Evolutionary conservation across 2,329 filamentous ascomycete species (phyloP).

Genomic region (Kalaharituber pfeilii): DNA sequence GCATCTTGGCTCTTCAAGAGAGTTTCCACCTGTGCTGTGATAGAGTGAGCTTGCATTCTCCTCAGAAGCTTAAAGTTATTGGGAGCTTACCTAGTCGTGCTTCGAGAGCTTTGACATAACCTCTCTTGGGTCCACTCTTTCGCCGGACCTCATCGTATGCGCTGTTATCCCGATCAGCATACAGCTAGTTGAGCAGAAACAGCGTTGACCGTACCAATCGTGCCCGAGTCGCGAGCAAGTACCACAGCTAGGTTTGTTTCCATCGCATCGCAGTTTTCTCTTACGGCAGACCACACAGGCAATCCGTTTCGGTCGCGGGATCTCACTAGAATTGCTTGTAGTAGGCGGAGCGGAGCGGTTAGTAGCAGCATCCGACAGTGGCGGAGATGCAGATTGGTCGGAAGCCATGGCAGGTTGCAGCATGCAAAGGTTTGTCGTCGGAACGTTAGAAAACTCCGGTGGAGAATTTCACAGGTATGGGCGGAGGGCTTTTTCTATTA

Average conservation of each 20-base stretch:
- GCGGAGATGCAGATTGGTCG: neutral
- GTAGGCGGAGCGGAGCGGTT: neutral
- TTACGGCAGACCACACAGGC: conserved; percentile 89
- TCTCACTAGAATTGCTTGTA: conserved; percentile 19
- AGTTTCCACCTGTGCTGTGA: conserved; percentile 75
- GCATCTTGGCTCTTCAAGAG: conserved; percentile 60
- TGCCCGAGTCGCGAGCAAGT: conserved; percentile 78
- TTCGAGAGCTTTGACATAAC: conserved; percentile 86
- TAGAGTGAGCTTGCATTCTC: conserved; percentile 4
- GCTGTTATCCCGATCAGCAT: conserved; percentile 17
- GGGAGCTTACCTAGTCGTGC: conserved; percentile 56
- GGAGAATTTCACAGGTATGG: too few relatives aligned
- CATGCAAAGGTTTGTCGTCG: neutral
- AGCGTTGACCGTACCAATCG: conserved; percentile 37
- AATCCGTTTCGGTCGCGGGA: conserved; percentile 75
- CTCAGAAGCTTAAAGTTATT: conserved; percentile 6
- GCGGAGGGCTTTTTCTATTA: neutral
- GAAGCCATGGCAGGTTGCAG: neutral
- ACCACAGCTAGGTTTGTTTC: conserved; percentile 64
- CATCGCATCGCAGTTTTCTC: conserved; percentile 82
- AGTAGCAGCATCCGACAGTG: too few relatives aligned
- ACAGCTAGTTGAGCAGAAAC: neutral
- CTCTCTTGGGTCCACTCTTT: conserved; percentile 86
- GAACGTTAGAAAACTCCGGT: neutral
- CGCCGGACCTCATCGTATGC: conserved; percentile 82